Conservation (phyloP, 2,329 filamentous ascomycete genomes). For the Anthostomella pinea region DNA sequence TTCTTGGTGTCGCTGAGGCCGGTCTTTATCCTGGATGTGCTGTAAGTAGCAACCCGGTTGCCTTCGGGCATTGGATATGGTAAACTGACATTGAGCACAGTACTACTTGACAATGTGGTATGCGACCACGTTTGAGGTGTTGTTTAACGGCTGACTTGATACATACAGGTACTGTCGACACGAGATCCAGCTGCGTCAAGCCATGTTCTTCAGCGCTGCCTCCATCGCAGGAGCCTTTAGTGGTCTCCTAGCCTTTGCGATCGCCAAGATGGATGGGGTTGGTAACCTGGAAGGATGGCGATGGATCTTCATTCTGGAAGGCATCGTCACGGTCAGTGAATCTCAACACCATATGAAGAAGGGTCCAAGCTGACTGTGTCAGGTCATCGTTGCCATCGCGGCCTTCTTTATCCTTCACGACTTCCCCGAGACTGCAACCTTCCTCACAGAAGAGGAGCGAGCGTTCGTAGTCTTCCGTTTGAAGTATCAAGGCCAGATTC, state of each 20-base stretch:
- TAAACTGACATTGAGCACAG: slow-evolving; percentile 18
- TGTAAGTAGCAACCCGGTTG: slow-evolving; percentile 15
- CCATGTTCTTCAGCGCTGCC: slow-evolving; percentile 80
- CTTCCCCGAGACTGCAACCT: slow-evolving; percentile 75
- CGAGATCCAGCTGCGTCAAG: slow-evolving; percentile 54
- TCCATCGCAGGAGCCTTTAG: slow-evolving; percentile 77
- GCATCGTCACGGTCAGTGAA: slow-evolving; percentile 58
- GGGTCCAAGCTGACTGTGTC: slow-evolving; percentile 2
- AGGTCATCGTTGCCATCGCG: slow-evolving; percentile 55
- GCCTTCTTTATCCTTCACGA: slow-evolving; percentile 75
- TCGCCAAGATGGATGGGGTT: slow-evolving; percentile 66
- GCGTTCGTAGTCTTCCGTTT: slow-evolving; percentile 69
- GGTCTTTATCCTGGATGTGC: slow-evolving; percentile 34
- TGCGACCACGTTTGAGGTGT: background rate
- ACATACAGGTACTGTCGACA: slow-evolving; percentile 46
- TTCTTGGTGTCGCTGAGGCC: slow-evolving; percentile 35
- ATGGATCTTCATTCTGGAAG: slow-evolving; percentile 69
- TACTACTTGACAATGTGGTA: slow-evolving; percentile 56
- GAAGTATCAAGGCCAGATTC: slow-evolving; percentile 57
- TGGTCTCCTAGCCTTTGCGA: slow-evolving; percentile 67
- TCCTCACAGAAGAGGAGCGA: slow-evolving; percentile 69
- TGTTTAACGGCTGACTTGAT: slow-evolving; percentile 5
- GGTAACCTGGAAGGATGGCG: slow-evolving; percentile 59
- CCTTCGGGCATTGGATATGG: background rate
- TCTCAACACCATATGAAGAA: too few species aligned